phyloP scores from a whole-genome alignment of 108 stramenopile genomes.

The Hondaea fermentalgiana region DNA sequence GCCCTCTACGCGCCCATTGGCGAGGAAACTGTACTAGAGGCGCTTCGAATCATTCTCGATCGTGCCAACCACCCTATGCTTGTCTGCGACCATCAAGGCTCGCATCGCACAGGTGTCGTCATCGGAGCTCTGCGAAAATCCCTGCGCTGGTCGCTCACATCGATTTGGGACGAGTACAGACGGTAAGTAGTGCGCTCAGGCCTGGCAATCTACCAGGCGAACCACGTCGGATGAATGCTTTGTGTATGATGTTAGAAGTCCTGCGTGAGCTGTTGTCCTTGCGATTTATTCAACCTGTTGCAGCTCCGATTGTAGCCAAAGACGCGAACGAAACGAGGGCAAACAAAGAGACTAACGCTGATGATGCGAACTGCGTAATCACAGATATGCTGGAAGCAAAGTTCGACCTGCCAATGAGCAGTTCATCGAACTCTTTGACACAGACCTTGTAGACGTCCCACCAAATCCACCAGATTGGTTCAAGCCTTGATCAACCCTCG shows the following conservation, averaged over 20 bases:
- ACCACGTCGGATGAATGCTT: too few relatives aligned
- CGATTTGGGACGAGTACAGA: constrained; percentile 5
- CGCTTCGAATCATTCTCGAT: not conserved
- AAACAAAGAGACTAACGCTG: too few relatives aligned
- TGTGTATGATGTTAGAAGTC: too few relatives aligned
- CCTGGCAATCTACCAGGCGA: too few relatives aligned
- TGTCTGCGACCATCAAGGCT: constrained; percentile 1
- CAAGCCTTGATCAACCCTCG: not conserved
- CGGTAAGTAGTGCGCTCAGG: not conserved
- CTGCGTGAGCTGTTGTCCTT: too few relatives aligned
- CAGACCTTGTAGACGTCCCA: not conserved
- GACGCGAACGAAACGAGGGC: too few relatives aligned
- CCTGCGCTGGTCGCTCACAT: not conserved
- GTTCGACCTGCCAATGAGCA: constrained; percentile 6
- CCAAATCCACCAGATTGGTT: constrained; percentile 14
- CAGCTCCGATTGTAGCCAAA: too few relatives aligned
- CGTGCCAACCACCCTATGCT: not conserved
- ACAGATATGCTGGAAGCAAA: constrained; percentile 3
- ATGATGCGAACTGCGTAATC: too few relatives aligned
- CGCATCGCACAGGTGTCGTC: not conserved
- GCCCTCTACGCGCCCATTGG: not conserved
- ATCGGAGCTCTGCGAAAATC: not conserved
- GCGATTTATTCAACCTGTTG: too few relatives aligned
- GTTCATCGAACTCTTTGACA: constrained; percentile 14
- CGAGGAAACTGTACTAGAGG: not conserved